A percentile compares a stretch with the other conserved stretches of the same genome.
Evolutionary conservation across 192 early-diverging fungal species (phyloP).

Genomic region (Funneliformis mosseae): DNA sequence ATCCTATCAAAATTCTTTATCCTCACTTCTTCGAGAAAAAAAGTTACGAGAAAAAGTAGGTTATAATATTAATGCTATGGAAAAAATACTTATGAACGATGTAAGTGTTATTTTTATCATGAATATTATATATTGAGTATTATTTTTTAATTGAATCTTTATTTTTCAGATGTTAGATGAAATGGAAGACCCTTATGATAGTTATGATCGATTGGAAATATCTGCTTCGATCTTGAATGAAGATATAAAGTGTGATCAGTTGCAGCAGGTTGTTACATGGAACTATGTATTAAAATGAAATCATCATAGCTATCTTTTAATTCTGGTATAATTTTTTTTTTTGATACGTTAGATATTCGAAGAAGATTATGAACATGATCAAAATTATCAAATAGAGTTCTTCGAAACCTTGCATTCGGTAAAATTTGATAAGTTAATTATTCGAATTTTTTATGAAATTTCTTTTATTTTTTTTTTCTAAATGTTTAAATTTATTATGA

Average conservation of each 20-base stretch:
- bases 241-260: conserved; percentile 8
- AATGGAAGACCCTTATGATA: neutral
- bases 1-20: conserved; percentile 20
- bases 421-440: neutral
- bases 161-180: neutral
- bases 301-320: neutral
- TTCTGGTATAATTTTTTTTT: neutral
- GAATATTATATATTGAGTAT: neutral
- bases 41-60: conserved; percentile 15
- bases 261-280: neutral
- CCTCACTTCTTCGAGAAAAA: conserved; percentile 24
- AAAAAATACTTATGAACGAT: neutral
- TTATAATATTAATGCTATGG: conserved; percentile 13
- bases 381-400: conserved; percentile 11
- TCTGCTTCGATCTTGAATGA: conserved; percentile 13
- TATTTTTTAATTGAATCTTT: neutral
- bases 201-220: conserved; percentile 10
- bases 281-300: neutral
- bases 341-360: conserved; percentile 7
- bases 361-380: neutral
- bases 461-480: neutral
- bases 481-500: neutral
- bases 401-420: neutral
- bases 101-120: neutral
- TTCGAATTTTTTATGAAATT: neutral